Base-by-base conservation (phyloP, 2,329 filamentous ascomycete species). In the Colletotrichum lentis region DNA sequence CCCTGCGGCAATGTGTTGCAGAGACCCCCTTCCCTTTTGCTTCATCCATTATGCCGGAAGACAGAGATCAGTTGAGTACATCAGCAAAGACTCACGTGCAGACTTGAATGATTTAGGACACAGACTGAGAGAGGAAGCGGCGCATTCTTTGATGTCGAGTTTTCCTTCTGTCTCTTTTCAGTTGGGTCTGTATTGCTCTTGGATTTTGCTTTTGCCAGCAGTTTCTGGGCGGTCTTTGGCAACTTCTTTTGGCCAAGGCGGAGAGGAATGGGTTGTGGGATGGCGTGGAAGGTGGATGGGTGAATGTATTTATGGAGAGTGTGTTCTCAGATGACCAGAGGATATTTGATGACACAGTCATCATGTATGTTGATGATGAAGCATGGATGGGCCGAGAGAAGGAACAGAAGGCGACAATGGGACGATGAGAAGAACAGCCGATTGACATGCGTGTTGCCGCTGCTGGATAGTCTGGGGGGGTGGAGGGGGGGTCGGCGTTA, bases 391-490 rank as follows among this genome's bases (percentile, higher is more conserved):
- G 35, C 5, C 8, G 31, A 35, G 31, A 35, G 27, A n/a, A 16
- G 12, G 22, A 10, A 41, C 43, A 59, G 54, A 47, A 43, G 47
- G 39, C 37, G 43, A 62, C 20, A 44, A 41, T 27, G 18, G 35
- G n/a, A 12, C n/a, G 39, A 67, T 50, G 62, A 53, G 39, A 61
- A 31, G 53, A 69, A 47, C 20, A 44, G 53, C 54, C 20, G 55
- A 60, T 24, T 5, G 46, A 16, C 37, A 56, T 50, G 11, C 53
- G 41, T 41, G 59, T 46, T 44, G 43, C 43, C 44, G 68, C 35
- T 62, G 55, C 52, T 57, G 46, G 50, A 62, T 68, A 56, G 56
- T 70, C 59, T 59, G 49, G 44, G 50, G n/a, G n/a, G n/a, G n/a
- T n/a, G 50, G 37, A 24, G 27, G 7, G 8, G 8, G 8, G 31